phyloP scores from a whole-genome alignment of 75 land plant genomes.

The Picea sitchensis region DNA sequence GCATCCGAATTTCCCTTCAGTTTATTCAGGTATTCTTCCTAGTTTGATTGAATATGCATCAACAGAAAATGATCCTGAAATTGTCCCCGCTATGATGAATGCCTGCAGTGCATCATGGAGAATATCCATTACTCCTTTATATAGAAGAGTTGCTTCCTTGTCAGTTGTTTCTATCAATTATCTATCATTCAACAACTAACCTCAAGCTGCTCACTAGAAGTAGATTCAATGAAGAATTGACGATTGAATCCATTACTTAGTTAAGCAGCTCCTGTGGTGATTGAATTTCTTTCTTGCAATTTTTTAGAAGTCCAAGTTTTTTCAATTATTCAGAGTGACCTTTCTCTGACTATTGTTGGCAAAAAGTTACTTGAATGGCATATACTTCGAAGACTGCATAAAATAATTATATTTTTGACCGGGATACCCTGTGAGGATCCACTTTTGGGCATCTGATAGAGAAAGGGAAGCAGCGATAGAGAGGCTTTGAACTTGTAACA shows the following conservation, averaged over 20 bases:
- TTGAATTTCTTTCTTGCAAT: not conserved
- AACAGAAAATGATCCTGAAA: not conserved
- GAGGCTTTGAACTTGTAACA: not conserved
- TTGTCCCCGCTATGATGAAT: not conserved
- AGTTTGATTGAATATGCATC: not conserved
- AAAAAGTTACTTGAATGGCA: conserved; percentile 2
- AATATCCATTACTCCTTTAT: not conserved
- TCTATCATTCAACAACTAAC: not conserved
- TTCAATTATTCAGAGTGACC: not conserved
- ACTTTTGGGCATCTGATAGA: not conserved
- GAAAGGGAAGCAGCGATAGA: not conserved
- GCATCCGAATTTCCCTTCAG: not conserved
- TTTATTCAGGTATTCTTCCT: not conserved
- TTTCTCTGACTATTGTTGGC: not conserved
- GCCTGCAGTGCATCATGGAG: not conserved
- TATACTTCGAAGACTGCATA: not conserved
- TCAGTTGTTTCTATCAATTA: not conserved
- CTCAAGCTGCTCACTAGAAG: not conserved
- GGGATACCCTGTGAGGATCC: not conserved
- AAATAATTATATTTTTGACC: too few relatives aligned
- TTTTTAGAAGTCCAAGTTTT: not conserved
- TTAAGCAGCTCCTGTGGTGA: not conserved
- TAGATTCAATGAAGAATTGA: not conserved
- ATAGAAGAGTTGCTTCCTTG: not conserved
- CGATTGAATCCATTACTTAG: not conserved